phyloP scores from a whole-genome alignment of 192 early-diverging fungal species.

The Umbelopsis isabellina region DNA sequence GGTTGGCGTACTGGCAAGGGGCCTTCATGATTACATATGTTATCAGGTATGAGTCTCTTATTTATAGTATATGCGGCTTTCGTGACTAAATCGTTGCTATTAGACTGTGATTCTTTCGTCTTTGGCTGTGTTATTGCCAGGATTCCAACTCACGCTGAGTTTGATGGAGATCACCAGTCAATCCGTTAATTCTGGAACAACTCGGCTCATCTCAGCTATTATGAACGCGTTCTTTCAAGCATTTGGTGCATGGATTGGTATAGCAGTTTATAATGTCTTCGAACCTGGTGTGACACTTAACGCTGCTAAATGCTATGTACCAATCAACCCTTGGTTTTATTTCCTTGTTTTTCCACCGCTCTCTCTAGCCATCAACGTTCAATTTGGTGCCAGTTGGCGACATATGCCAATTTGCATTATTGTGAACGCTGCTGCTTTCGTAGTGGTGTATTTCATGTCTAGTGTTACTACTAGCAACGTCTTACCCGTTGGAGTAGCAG shows the following conservation, averaged over 20 bases:
- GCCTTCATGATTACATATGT: constrained; percentile 41
- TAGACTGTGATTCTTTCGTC: constrained; percentile 37
- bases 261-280: constrained; percentile 32
- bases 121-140: constrained; percentile 44
- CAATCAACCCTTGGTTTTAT: constrained; percentile 41
- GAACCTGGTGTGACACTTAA: constrained; percentile 22
- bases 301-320: constrained; percentile 33
- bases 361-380: constrained; percentile 44
- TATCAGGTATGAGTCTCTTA: constrained; percentile 5
- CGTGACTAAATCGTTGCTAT: background rate
- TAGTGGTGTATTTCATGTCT: constrained; percentile 36
- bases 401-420: constrained; percentile 43
- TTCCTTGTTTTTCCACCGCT: constrained; percentile 42
- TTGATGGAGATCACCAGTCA: constrained; percentile 44
- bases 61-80: no score
- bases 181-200: constrained; percentile 43
- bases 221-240: constrained; percentile 50
- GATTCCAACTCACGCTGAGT: constrained; percentile 41
- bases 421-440: constrained; percentile 41
- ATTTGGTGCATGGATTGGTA: constrained; percentile 43
- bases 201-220: constrained; percentile 42
- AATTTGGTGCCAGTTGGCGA: constrained; percentile 42
- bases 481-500: constrained; percentile 21
- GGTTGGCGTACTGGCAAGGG: constrained; percentile 43
- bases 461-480: constrained; percentile 32